Evolutionary conservation across 176 grass and related monocot genomes (phyloP).

Genomic region (Ensete glaucum): DNA sequence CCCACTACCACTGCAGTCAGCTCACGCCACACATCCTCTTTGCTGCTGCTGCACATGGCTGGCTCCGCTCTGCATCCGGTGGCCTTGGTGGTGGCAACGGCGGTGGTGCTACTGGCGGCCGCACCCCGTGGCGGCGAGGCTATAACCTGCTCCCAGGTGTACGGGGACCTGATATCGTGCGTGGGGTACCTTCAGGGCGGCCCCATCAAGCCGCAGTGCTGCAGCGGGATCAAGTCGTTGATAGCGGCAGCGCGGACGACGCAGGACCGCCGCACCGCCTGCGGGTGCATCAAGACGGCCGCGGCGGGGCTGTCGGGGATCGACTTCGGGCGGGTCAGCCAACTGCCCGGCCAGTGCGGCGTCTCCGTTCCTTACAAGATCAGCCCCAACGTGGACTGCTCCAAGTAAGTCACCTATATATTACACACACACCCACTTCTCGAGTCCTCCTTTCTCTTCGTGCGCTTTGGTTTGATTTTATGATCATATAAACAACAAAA

Average conservation of each 20-base stretch:
- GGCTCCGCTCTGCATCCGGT: too few species aligned
- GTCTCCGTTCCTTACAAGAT: conserved; percentile 40
- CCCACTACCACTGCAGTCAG: too few species aligned
- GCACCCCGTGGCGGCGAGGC: background rate
- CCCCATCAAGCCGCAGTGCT: conserved; percentile 29
- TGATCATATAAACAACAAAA: too few species aligned
- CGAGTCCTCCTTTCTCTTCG: too few species aligned
- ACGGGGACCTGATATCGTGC: conserved; percentile 44
- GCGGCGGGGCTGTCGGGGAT: conserved; percentile 23
- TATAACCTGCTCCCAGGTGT: conserved; percentile 46
- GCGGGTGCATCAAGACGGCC: conserved; percentile 43
- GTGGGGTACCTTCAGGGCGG: conserved; percentile 50
- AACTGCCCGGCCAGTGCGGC: conserved; percentile 36
- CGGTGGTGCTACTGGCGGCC: conserved; percentile 2
- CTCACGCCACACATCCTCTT: too few species aligned
- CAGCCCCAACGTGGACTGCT: conserved; percentile 38
- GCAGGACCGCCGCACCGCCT: conserved; percentile 33
- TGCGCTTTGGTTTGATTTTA: too few species aligned
- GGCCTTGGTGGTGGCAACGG: background rate
- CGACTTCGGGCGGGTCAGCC: conserved; percentile 32
- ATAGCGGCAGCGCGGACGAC: conserved; percentile 20
- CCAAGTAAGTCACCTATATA: too few species aligned
- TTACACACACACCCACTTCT: too few species aligned
- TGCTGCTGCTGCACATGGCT: too few species aligned
- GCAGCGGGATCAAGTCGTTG: conserved; percentile 30